Base-by-base conservation (phyloP, 2,329 filamentous ascomycete species). In the Scytalidium lignicola region DNA sequence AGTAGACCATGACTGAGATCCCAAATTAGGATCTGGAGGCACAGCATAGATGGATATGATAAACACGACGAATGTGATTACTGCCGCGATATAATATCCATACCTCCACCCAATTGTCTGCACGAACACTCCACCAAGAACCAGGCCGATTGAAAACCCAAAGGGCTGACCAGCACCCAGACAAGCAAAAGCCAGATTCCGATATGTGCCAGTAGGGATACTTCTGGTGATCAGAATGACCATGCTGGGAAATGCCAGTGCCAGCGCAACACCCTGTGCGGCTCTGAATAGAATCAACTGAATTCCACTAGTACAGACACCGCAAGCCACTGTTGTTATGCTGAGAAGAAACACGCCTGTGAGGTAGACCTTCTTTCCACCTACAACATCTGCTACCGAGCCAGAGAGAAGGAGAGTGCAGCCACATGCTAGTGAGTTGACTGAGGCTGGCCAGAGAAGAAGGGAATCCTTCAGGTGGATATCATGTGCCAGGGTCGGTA, bases 121-220 rank as follows among this genome's bases (percentile, higher is more conserved):
- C 1, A 70, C 64, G 28, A 80, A 68, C 0, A 78, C 52, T 49
- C 76, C 75, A 22, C 75, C 73, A 2, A 81, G 62, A 0, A 74
- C 67, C 2, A 81, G 65, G 0, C 78, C 77, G 1, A 79, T 51
- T 0, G 67, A 70, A 49, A 76, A 80, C 0, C 77, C 78, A 9
- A 79, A 55, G 0, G 75, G 74, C 49, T 77, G 74, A 2, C 71
- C 71, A 10, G 70, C 67, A 2, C 78, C 76, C 55, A 79, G 64
- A 10, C 67, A 69, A 0, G 75, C 70, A 54, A 80, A 79, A 0
- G 70, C 75, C 9, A 78, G 62, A 52, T 80, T 79, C 3, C 76
- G 66, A 20, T 65, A 59, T 52, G 68, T 69, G 1, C 74, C 76
- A n/a, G 65, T 58, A 1, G 72, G 70, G 22, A 76, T 70, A 1